Percentiles rank a stretch among this genome's conserved stretches.
Conservation (phyloP, 306 rosid genomes). For the Styphnolobium japonicum region DNA sequence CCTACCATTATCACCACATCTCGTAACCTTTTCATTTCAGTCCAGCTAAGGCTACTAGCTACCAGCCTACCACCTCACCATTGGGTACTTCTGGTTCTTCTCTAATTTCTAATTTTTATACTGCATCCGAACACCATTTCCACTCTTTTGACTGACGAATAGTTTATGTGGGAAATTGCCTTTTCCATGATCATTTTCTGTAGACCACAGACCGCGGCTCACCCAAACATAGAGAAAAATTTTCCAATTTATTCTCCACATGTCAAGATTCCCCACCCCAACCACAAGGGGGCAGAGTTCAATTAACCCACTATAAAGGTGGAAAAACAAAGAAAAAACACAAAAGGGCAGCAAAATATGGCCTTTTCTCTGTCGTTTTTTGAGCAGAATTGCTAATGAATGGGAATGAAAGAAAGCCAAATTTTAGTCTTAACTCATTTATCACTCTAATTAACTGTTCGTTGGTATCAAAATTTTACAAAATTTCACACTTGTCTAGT, state of each 20-base stretch:
- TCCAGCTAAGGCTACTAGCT: too few species aligned
- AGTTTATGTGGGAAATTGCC: background rate
- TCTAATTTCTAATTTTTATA: background rate
- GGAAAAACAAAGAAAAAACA: background rate
- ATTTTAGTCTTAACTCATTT: too few species aligned
- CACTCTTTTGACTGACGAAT: background rate
- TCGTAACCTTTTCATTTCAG: background rate
- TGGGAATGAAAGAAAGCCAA: constrained; percentile 1
- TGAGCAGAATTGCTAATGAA: background rate
- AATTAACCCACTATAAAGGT: background rate
- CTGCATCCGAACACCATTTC: background rate
- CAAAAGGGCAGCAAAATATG: background rate
- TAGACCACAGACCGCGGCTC: background rate
- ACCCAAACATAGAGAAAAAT: background rate
- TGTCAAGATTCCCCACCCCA: background rate
- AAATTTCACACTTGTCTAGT: background rate
- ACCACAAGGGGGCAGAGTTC: background rate
- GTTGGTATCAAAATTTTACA: too few species aligned
- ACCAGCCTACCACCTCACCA: background rate
- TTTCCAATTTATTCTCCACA: background rate
- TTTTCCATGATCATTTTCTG: background rate
- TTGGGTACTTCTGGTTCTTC: background rate
- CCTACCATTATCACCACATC: too few species aligned
- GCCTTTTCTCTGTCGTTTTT: background rate
- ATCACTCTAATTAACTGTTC: too few species aligned